Conservation (phyloP, 139 green algal genomes). For the Micractinium conductrix region DNA sequence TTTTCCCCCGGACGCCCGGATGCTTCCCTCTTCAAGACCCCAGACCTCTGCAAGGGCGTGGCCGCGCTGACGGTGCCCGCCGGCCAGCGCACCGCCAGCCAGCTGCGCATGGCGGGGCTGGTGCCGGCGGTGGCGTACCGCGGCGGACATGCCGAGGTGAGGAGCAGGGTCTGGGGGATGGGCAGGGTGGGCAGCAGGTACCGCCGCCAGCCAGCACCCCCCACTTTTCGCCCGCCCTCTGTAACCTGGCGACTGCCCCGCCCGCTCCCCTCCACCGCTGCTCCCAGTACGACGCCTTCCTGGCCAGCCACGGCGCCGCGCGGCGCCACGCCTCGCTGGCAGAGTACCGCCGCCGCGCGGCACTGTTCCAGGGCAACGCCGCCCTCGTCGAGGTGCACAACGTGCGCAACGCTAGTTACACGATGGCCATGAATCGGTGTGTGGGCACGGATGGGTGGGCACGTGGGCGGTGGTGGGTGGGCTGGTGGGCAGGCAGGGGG, state of each 20-base stretch:
- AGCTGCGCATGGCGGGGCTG: neutral
- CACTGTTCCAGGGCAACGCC: conserved; percentile 37
- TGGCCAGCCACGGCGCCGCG: conserved; percentile 27
- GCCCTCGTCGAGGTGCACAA: conserved; percentile 48
- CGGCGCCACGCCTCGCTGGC: conserved; percentile 20
- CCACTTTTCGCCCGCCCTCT: too few species aligned
- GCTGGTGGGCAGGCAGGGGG: too few species aligned
- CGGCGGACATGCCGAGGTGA: neutral
- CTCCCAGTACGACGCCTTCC: conserved; percentile 52
- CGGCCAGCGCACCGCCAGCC: neutral
- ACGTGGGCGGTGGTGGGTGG: too few species aligned
- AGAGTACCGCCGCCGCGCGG: conserved; percentile 42
- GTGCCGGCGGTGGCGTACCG: neutral
- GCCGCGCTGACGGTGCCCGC: neutral
- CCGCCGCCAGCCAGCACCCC: too few species aligned
- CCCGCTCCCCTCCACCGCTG: neutral
- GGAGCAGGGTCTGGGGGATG: neutral
- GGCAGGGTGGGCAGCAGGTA: too few species aligned
- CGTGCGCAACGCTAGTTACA: conserved; percentile 14
- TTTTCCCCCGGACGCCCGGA: conserved; percentile 33
- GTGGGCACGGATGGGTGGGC: too few species aligned
- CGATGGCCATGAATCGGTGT: conserved; percentile 48
- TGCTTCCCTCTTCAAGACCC: conserved; percentile 33
- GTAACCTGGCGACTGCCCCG: too few species aligned
- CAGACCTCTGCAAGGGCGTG: conserved; percentile 37